phyloP scores from a whole-genome alignment of 495 filamentous ascomycete genomes.

The Penicillium alfredii region DNA sequence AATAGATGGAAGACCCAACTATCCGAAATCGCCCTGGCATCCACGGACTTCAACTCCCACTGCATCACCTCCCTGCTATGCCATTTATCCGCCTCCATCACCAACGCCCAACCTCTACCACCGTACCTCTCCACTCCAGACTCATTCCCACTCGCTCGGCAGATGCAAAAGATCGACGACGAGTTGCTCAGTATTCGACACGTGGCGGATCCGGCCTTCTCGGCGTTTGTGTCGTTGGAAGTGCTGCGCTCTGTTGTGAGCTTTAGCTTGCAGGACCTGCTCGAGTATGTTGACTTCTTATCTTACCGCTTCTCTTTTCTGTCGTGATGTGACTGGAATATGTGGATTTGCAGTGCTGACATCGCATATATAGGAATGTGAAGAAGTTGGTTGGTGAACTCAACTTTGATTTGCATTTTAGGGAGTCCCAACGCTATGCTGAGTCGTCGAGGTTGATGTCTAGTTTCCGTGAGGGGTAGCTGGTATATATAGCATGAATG shows the following conservation, averaged over 20 bases:
- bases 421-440: slow-evolving; percentile 8
- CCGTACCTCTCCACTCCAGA: slow-evolving; percentile 53
- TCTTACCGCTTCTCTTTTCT: background rate
- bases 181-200: slow-evolving; percentile 58
- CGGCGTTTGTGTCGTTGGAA: slow-evolving; percentile 67
- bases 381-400: slow-evolving; percentile 67
- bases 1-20: slow-evolving; percentile 24
- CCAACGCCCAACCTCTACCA: slow-evolving; percentile 52
- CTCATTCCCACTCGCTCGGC: slow-evolving; percentile 49
- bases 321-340: background rate
- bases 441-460: slow-evolving; percentile 20
- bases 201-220: slow-evolving; percentile 64
- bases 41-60: slow-evolving; percentile 52
- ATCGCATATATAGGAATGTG: slow-evolving; percentile 38
- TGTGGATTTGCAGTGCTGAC: background rate
- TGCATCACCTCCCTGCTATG: slow-evolving; percentile 56
- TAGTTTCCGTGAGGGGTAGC: background rate
- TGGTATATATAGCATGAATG: background rate
- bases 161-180: slow-evolving; percentile 44
- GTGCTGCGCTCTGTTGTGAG: slow-evolving; percentile 61
- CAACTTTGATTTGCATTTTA: slow-evolving; percentile 56
- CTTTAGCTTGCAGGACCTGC: slow-evolving; percentile 53
- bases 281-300: slow-evolving; percentile 41
- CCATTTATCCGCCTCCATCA: slow-evolving; percentile 59
- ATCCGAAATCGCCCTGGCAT: slow-evolving; percentile 27